Base-by-base conservation (phyloP, 2,329 filamentous ascomycete species). In the Rhytidhysteron rufulum region DNA sequence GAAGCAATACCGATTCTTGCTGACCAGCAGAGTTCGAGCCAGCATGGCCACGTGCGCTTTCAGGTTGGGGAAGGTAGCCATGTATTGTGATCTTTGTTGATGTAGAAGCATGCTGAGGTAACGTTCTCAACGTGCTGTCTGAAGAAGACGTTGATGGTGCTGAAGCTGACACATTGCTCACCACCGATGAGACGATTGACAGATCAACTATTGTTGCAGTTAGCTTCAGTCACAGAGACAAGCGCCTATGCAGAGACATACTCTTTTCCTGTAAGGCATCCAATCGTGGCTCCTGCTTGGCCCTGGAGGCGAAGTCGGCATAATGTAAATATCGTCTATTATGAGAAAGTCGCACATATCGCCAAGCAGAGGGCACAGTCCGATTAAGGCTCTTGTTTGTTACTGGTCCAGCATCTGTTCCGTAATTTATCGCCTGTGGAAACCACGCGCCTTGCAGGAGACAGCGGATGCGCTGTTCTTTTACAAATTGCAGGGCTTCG, bases 401-500 rank as follows among this genome's bases (percentile, higher is more conserved):
- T 45, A 60, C 68, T 47, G 59, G 62, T 38, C 65, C 73, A 54
- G 51, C 68, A 49, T 72, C 78, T 60, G 58, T 66, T 56, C 63
- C 70, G 50, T 68, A 76, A 65, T 65, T 75, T 67, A 61, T 70
- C 63, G 69, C 63, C 34, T 70, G 68, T 3, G 79, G 74, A 51
- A 97, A 98, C 93, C 93, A 98, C 8, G 86, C 83, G 5, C 93
- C 93, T 51, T 88, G 79, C 4, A 97, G 77, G 29, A 98, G 72
- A 60, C 90, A 96, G 39, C 93, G 79, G 45, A 97, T 86, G 27
- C 93, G 82, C 65, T 98, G 93, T 68, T 98, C 93, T 66, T 95
- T 96, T 66, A 97, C 87, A 58, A 98, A 98, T 57, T 95, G 88
- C 39, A 96, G 70, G 9, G 91, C 89, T 65, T 98, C 93, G 55